Conservation (phyloP, 495 filamentous ascomycete species). For the Mytilinidion resinicola region DNA sequence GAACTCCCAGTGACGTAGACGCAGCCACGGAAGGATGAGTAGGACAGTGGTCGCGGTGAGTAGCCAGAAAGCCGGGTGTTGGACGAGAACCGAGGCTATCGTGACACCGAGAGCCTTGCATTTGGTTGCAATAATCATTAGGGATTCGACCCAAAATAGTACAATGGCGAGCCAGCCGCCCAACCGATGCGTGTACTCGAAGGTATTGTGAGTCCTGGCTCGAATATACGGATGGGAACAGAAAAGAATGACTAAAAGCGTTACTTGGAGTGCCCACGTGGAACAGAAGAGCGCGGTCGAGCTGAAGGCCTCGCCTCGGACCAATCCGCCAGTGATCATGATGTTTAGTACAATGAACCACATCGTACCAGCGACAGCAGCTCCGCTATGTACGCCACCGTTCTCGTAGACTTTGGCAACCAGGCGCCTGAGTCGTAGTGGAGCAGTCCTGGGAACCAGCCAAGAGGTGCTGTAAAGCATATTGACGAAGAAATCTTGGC, state of each 20-base stretch:
- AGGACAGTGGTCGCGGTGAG: constrained; percentile 17
- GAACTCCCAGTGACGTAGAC: constrained; percentile 16
- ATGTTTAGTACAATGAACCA: constrained; percentile 21
- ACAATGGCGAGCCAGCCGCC: constrained; percentile 47
- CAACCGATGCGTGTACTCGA: constrained; percentile 53
- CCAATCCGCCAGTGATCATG: constrained; percentile 1
- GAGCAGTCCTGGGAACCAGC: constrained; percentile 15
- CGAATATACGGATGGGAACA: constrained; percentile 45
- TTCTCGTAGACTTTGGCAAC: constrained; percentile 19
- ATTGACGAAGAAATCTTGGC: constrained; percentile 26
- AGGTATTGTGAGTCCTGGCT: constrained; percentile 47
- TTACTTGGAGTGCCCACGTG: constrained; percentile 4
- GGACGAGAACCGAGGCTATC: constrained; percentile 2
- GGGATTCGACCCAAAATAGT: constrained; percentile 32
- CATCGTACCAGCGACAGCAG: constrained; percentile 22
- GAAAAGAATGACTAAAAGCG: constrained; percentile 42
- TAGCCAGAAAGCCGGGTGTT: constrained; percentile 21
- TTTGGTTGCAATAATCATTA: not conserved
- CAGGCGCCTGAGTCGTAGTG: constrained; percentile 18
- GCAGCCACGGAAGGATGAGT: constrained; percentile 21
- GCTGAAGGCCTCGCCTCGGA: not conserved
- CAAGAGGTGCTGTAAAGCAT: constrained; percentile 16
- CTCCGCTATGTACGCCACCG: constrained; percentile 26
- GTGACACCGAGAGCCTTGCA: not conserved
- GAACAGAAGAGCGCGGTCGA: constrained; percentile 2